phyloP scores from a whole-genome alignment of 257 asterid species.

The Anisodus acutangulus region DNA sequence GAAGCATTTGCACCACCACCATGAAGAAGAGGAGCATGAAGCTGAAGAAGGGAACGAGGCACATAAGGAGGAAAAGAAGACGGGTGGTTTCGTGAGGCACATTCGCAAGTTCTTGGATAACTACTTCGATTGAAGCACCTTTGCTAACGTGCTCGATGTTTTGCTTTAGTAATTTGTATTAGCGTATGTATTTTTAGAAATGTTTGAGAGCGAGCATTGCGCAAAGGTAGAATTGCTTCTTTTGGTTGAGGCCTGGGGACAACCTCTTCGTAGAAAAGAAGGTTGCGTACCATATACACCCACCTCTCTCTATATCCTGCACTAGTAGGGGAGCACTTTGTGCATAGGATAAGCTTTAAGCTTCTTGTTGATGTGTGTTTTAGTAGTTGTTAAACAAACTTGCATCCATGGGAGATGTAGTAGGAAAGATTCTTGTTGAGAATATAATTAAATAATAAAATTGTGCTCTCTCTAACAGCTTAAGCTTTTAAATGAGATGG shows the following conservation, averaged over 20 bases:
- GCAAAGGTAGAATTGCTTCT: background rate
- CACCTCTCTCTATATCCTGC: background rate
- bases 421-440: background rate
- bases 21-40: constrained; percentile 29
- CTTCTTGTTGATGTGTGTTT: background rate
- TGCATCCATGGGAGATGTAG: constrained; percentile 44
- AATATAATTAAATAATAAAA: no score
- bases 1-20: constrained; percentile 34
- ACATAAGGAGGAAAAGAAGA: constrained; percentile 27
- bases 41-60: constrained; percentile 1
- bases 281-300: background rate
- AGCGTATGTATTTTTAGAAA: background rate
- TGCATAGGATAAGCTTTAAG: background rate
- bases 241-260: constrained; percentile 12
- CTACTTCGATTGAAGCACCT: constrained; percentile 10
- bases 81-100: constrained; percentile 45
- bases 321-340: constrained; percentile 11
- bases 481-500: no score
- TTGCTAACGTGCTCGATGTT: background rate
- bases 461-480: no score
- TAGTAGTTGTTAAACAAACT: constrained; percentile 28
- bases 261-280: constrained; percentile 1
- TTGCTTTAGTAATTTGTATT: constrained; percentile 5
- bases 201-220: background rate
- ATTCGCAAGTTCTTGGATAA: constrained; percentile 60